A percentile compares a stretch with the other conserved stretches of the same genome.
phyloP scores from a whole-genome alignment of 2,329 filamentous ascomycete genomes.

The Cercospora sp. region DNA sequence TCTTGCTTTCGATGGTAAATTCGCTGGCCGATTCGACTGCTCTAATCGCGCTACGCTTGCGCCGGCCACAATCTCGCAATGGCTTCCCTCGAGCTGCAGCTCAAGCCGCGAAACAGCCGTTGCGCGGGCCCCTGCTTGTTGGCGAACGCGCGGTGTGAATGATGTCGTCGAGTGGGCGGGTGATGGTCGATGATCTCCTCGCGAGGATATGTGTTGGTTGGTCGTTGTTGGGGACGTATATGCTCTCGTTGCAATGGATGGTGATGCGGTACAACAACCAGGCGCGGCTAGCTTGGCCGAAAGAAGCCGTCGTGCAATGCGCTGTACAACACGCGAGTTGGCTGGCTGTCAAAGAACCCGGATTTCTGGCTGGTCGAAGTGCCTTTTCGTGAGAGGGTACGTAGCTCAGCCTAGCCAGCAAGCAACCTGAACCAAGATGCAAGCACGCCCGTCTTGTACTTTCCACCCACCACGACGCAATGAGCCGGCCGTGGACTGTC shows the following conservation, averaged over 20 bases:
- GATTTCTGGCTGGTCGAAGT: neutral
- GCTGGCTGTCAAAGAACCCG: neutral
- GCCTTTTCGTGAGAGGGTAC: neutral
- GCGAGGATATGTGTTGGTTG: neutral
- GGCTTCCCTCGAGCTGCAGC: neutral
- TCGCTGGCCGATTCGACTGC: neutral
- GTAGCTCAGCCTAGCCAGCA: neutral
- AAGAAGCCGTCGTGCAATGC: neutral
- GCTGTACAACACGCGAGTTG: neutral
- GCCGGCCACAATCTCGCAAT: slow-evolving; percentile 1
- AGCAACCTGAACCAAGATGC: neutral
- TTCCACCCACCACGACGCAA: neutral
- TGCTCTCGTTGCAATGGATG: neutral
- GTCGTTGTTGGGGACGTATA: neutral
- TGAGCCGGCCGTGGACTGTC: neutral
- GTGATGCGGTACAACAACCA: neutral
- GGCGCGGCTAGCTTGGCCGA: neutral
- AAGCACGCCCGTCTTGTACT: neutral
- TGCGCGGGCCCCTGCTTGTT: neutral
- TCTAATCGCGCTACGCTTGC: neutral
- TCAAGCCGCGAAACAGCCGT: neutral
- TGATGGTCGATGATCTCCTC: neutral
- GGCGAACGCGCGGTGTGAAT: neutral
- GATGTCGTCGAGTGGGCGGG: neutral
- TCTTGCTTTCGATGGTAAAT: neutral